These are phyloP conservation scores for Pythium oligandrum DNA, from an alignment of 352 stramenopile genomes.

Conservation along the genomic window DNA sequence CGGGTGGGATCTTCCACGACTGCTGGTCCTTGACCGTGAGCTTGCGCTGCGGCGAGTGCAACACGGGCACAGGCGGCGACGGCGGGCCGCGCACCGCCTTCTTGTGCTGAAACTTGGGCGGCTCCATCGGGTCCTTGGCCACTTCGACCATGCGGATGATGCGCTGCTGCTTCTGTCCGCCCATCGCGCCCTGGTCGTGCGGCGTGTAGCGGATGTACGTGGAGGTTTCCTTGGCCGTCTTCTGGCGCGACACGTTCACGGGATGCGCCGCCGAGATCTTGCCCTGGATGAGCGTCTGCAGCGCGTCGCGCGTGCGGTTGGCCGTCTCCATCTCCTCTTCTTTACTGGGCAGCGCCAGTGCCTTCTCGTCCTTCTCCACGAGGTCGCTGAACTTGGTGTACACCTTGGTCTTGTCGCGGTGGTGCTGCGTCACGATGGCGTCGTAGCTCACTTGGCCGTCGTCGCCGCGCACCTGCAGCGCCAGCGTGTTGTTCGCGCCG, in stretches of 20 bases:
- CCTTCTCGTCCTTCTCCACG: constrained; percentile 85
- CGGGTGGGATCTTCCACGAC: constrained; percentile 99
- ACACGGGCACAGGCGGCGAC: constrained; percentile 88
- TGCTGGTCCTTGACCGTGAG: constrained; percentile 92
- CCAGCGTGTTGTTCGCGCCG: constrained; percentile 53
- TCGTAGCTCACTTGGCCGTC: constrained; percentile 91
- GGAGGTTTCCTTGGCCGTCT: constrained; percentile 81
- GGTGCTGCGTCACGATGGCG: constrained; percentile 96
- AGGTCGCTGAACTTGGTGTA: constrained; percentile 94
- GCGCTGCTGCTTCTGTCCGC: constrained; percentile 76
- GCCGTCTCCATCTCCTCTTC: constrained; percentile 74
- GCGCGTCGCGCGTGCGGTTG: constrained; percentile 72
- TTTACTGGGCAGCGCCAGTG: constrained; percentile 31
- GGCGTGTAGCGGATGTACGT: constrained; percentile 85
- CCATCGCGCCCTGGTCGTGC: constrained; percentile 68
- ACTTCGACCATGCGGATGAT: constrained; percentile 99
- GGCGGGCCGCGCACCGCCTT: constrained; percentile 92
- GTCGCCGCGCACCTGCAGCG: constrained; percentile 91
- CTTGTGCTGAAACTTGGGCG: constrained; percentile 98
- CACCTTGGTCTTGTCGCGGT: constrained; percentile 92
- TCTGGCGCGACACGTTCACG: constrained; percentile 82
- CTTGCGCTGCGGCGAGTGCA: constrained; percentile 91
- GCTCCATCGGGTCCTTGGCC: constrained; percentile 99
- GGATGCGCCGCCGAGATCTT: constrained; percentile 89
- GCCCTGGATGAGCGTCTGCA: constrained; percentile 86